Base-by-base conservation (phyloP, 2,329 filamentous ascomycete species). In the Rhinocladiella mackenziei region DNA sequence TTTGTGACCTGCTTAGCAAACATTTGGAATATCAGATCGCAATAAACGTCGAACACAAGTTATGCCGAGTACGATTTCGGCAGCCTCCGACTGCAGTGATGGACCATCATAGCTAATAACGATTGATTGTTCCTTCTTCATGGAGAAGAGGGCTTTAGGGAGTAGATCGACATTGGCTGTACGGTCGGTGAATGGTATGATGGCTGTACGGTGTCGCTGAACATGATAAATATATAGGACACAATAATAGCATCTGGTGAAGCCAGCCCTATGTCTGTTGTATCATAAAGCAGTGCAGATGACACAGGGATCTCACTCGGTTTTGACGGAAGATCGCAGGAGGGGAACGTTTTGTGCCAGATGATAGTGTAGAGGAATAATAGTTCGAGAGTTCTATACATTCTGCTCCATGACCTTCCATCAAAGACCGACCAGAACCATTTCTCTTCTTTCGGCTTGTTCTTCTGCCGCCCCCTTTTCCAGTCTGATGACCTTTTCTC, bases 321-420 rank as follows among this genome's bases (percentile, higher is more conserved):
- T 14, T 2, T 29, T 20, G 14, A n/a, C 30, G 17, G 20, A 11
- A 19, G 34, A 26, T 9, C 26, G 39, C 20, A 37, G 25, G 3
- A 25, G 30, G 26, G 35, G 22, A 32, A 26, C 22, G 9, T 26
- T 22, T 23, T 37, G 29, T 9, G 26, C 13, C 18, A 33, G 19
- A 20, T 49, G 17, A 20, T 28, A 22, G 13, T 55, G 52, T 18
- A 55, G 43, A 28, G 62, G 65, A 41, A 62, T 64, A 39, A 59
- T 66, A 18, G 71, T 71, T 39, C 71, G 69, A 17, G 80, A 82
- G 37, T 85, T 79, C 82, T 84, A 88, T 38, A 96, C 89, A 89
- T 53, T 94, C 86, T 5, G 94, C 78, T 60, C 91, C 78, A 31
- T 94, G 73, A 4, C 89, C 89, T 55, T 78, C 84, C 62, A 95